Conservation (phyloP, 768 basidiomycete genomes). For the Leccinum ochraceum region DNA sequence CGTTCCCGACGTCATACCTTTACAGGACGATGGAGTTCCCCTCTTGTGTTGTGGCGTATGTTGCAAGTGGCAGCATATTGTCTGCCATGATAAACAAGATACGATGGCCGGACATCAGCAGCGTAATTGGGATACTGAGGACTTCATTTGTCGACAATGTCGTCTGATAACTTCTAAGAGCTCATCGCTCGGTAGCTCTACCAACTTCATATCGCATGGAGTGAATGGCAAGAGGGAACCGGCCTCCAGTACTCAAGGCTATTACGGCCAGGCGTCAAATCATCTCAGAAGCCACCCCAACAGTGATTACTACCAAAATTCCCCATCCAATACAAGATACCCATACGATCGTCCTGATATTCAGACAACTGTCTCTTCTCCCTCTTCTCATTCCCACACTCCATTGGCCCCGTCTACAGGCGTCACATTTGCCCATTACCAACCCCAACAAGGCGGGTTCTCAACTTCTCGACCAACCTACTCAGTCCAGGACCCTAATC, state of each 20-base stretch:
- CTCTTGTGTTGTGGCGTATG: constrained; percentile 84
- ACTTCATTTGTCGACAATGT: constrained; percentile 75
- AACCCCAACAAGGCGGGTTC: constrained; percentile 39
- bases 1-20: constrained; percentile 10
- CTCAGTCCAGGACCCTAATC: constrained; percentile 20
- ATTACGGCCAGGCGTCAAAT: constrained; percentile 16
- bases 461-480: constrained; percentile 36
- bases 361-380: constrained; percentile 16
- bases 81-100: constrained; percentile 80
- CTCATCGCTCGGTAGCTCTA: constrained; percentile 9
- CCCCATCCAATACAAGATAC: constrained; percentile 23
- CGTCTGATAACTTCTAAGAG: constrained; percentile 22
- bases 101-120: constrained; percentile 57
- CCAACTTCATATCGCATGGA: constrained; percentile 10
- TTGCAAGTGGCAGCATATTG: constrained; percentile 87
- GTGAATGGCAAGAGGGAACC: constrained; percentile 12
- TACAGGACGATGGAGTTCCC: constrained; percentile 75
- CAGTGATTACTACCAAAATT: constrained; percentile 16
- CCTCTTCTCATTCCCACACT: constrained; percentile 17
- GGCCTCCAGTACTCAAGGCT: constrained; percentile 12
- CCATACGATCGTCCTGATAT: constrained; percentile 24
- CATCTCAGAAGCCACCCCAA: constrained; percentile 21
- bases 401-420: constrained; percentile 24
- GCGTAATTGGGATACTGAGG: constrained; percentile 84
- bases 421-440: constrained; percentile 40